A percentile compares a stretch with the other conserved stretches of the same genome.
These are phyloP conservation scores for Cochlearia excelsa DNA, from an alignment of 345 rosid species.

Conservation along the genomic window DNA sequence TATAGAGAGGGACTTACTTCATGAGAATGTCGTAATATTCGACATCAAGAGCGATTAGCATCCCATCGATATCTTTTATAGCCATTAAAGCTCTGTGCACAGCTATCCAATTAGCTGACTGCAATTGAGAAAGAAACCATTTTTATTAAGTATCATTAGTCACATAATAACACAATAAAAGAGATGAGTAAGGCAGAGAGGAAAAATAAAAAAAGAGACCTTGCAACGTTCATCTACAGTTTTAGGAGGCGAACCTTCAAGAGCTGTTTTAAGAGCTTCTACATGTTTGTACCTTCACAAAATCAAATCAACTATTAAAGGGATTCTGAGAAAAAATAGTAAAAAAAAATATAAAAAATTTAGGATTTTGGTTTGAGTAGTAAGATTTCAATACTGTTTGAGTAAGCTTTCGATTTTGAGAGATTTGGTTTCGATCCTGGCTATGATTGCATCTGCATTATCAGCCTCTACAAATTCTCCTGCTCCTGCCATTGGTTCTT, in stretches of 20 bases:
- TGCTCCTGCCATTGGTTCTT: conserved; percentile 16
- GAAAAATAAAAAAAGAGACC: conserved; percentile 38
- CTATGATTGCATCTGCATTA: conserved; percentile 85
- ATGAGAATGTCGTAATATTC: conserved; percentile 92
- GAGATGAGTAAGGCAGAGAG: neutral
- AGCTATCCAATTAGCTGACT: conserved; percentile 89
- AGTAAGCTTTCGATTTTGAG: conserved; percentile 86
- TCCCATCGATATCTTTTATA: conserved; percentile 77
- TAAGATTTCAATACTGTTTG: conserved; percentile 46
- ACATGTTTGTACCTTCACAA: conserved; percentile 42
- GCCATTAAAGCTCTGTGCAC: conserved; percentile 93
- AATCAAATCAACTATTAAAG: conserved; percentile 16
- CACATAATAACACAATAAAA: neutral
- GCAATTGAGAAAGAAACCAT: conserved; percentile 12
- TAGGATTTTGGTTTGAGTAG: neutral
- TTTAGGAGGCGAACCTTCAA: conserved; percentile 85
- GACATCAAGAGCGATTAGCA: conserved; percentile 76
- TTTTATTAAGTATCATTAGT: neutral
- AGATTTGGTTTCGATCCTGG: conserved; percentile 88
- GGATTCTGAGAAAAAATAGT: no score
- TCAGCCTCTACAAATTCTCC: conserved; percentile 72
- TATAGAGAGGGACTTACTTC: conserved; percentile 53
- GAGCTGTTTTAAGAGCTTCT: conserved; percentile 89
- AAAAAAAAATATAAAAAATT: no score
- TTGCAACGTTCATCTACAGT: conserved; percentile 90